Conservation (phyloP, 495 filamentous ascomycete species). For the Aspergillus egyptiacus region DNA sequence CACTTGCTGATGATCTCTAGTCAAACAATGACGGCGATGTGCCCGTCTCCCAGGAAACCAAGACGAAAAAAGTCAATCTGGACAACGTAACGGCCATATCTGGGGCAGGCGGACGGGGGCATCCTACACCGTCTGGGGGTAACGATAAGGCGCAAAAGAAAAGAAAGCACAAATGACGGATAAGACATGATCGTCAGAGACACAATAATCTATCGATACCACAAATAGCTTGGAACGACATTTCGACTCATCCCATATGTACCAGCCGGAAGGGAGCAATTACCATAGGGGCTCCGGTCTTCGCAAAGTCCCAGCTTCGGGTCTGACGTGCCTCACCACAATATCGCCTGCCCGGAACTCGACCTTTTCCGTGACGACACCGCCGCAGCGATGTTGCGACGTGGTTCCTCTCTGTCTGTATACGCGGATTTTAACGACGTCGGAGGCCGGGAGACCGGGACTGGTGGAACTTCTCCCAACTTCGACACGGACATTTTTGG, state of each 20-base stretch:
- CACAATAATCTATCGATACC: background rate
- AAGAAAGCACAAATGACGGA: conserved; percentile 30
- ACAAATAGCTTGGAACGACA: too few species aligned
- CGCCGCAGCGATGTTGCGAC: background rate
- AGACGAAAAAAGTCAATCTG: conserved; percentile 19
- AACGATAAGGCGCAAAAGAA: conserved; percentile 36
- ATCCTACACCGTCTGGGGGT: conserved; percentile 4
- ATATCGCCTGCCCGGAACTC: conserved; percentile 1
- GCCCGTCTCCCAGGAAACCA: conserved; percentile 14
- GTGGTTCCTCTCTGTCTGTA: conserved; percentile 1
- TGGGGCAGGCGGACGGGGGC: conserved; percentile 21
- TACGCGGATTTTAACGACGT: conserved; percentile 11
- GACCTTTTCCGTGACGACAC: conserved; percentile 2
- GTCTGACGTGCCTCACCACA: background rate
- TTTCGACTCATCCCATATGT: background rate
- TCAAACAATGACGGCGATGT: conserved; percentile 14
- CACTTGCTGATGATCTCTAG: conserved; percentile 4
- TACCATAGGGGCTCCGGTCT: background rate
- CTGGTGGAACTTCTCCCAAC: background rate
- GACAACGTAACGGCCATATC: conserved; percentile 33
- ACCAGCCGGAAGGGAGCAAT: background rate
- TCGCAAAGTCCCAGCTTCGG: background rate
- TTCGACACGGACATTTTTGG: conserved; percentile 3
- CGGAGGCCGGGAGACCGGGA: background rate
- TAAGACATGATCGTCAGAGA: background rate